Evolutionary conservation across 192 early-diverging fungal species (phyloP).

Genomic region (Linnemannia schmuckeri): DNA sequence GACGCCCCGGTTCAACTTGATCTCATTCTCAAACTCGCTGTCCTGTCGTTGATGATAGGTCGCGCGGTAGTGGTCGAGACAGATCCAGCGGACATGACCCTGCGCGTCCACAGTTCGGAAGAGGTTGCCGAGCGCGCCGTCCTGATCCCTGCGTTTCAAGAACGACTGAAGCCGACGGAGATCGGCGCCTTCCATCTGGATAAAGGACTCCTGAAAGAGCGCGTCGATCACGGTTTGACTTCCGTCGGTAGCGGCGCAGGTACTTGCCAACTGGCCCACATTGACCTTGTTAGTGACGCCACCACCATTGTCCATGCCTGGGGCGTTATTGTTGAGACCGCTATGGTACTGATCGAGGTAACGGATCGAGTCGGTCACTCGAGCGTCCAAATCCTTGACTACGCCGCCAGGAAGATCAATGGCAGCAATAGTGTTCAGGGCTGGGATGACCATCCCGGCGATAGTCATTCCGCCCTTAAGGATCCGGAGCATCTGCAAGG

Average conservation of each 20-base stretch:
- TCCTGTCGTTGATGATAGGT: slow-evolving; percentile 43
- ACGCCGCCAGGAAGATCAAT: slow-evolving; percentile 33
- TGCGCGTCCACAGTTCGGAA: slow-evolving; percentile 39
- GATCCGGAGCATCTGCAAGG: slow-evolving; percentile 24
- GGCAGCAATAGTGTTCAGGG: slow-evolving; percentile 15
- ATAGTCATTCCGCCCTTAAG: slow-evolving; percentile 30
- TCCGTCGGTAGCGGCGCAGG: not conserved
- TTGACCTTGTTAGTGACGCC: not conserved
- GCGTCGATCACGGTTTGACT: not conserved
- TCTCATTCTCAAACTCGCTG: slow-evolving; percentile 39
- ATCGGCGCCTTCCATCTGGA: slow-evolving; percentile 44
- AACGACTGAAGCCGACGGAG: slow-evolving; percentile 31
- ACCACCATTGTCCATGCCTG: slow-evolving; percentile 12
- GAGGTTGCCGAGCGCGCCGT: slow-evolving; percentile 39
- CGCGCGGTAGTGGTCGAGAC: slow-evolving; percentile 43
- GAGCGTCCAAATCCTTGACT: slow-evolving; percentile 8
- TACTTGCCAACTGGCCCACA: not conserved
- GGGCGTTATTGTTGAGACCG: slow-evolving; percentile 13
- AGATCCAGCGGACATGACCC: slow-evolving; percentile 54
- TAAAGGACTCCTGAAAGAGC: slow-evolving; percentile 7
- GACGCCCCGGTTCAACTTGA: slow-evolving; percentile 22
- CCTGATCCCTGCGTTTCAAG: slow-evolving; percentile 37
- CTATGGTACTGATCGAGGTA: slow-evolving; percentile 22
- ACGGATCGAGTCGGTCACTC: slow-evolving; percentile 22
- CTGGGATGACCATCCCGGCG: slow-evolving; percentile 24